These are phyloP conservation scores for Penicillium janthinellum DNA, from an alignment of 2,329 filamentous ascomycete genomes.

Conservation along the genomic window DNA sequence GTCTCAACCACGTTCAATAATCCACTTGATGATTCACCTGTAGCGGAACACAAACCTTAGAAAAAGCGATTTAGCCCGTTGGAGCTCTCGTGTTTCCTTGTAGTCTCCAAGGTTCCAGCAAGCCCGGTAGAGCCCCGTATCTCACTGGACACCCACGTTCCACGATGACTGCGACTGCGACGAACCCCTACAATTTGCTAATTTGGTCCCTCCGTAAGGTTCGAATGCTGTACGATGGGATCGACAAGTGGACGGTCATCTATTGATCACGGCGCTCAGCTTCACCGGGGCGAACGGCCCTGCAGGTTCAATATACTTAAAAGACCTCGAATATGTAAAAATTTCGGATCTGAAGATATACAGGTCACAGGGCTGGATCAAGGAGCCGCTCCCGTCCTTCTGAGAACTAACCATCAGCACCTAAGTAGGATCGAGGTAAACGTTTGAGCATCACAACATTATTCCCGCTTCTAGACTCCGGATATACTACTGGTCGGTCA, in stretches of 20 bases:
- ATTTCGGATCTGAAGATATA: no score
- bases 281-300: background rate
- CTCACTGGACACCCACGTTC: no score
- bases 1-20: no score
- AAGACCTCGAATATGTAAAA: no score
- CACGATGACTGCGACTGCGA: background rate
- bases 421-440: no score
- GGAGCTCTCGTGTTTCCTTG: background rate
- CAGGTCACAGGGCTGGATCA: no score
- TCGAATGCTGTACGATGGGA: conserved; percentile 8
- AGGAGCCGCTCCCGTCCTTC: no score
- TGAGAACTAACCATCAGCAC: no score
- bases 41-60: background rate
- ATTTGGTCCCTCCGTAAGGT: conserved; percentile 1
- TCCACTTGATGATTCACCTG: no score
- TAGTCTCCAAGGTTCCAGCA: background rate
- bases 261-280: background rate
- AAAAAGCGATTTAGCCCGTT: background rate
- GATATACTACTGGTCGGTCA: background rate
- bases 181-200: background rate
- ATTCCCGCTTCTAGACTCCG: background rate
- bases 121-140: background rate
- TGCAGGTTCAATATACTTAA: background rate
- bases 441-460: no score
- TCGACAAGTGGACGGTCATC: conserved; percentile 9